A percentile compares a stretch with the other conserved stretches of the same genome.
phyloP scores from a whole-genome alignment of 805 yeast genomes.

The Clavispora fructus region DNA sequence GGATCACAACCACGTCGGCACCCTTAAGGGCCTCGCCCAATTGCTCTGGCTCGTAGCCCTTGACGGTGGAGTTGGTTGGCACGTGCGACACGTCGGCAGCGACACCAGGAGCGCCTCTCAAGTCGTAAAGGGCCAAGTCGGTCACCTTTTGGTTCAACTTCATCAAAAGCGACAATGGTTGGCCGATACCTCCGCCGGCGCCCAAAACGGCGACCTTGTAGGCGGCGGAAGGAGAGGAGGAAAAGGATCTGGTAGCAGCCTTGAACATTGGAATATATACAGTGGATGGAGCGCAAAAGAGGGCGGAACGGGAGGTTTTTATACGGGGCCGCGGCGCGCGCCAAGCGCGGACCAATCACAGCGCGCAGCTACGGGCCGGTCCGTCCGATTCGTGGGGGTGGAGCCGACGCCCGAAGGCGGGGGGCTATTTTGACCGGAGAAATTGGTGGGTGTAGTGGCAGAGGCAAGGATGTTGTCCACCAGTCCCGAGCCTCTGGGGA shows the following conservation, averaged over 20 bases:
- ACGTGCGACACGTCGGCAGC: conserved; percentile 85
- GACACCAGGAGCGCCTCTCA: conserved; percentile 80
- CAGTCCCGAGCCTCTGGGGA: too few relatives aligned
- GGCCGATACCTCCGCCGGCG: conserved; percentile 95
- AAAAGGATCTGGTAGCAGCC: conserved; percentile 58
- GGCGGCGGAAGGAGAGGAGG: conserved; percentile 59
- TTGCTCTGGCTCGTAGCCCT: conserved; percentile 82
- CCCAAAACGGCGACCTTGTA: conserved; percentile 87
- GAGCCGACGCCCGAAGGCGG: neutral
- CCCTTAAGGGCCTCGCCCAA: conserved; percentile 43
- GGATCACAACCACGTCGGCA: conserved; percentile 50
- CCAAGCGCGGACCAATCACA: conserved; percentile 3
- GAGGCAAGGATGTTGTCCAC: too few relatives aligned
- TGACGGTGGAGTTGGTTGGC: conserved; percentile 70
- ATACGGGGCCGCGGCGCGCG: neutral
- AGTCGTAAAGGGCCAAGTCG: conserved; percentile 76
- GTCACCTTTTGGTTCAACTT: conserved; percentile 61
- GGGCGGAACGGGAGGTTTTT: conserved; percentile 1
- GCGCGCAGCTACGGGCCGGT: conserved; percentile 1
- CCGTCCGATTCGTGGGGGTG: conserved; percentile 1
- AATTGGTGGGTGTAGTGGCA: too few relatives aligned
- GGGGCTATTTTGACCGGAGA: too few relatives aligned
- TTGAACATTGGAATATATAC: conserved; percentile 42
- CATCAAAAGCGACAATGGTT: conserved; percentile 77
- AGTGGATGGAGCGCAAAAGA: neutral